Base-by-base conservation (phyloP, 495 filamentous ascomycete species). In the Penicillium robsamsonii region DNA sequence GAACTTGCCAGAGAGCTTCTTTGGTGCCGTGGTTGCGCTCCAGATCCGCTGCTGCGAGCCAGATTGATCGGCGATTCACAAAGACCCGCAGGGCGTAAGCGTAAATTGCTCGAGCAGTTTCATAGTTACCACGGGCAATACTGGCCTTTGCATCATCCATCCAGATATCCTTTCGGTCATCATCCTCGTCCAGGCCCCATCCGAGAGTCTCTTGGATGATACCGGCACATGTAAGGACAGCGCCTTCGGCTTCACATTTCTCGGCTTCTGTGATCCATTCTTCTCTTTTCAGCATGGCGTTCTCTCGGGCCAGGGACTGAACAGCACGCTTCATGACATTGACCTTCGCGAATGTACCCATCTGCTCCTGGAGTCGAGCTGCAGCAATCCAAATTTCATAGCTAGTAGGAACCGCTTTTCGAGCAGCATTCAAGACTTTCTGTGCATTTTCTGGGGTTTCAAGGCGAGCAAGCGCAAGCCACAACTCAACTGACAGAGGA, bases 381-480 rank as follows among this genome's bases (percentile, higher is more conserved):
- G 93, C 94, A 18, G 92, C 92, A 70, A 99, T 90, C 95, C 95
- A 99, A 53, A 99, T 87, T 63, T 96, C 91, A 66, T 92, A 83
- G 43, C 90, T 96, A 6, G 89, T 93, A 5, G 92, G 92, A 9
- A 96, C 84, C 27, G 93, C 91, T 74, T 95, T 93, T 47, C 95
- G 88, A 18, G 95, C 95, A 66, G 90, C 90, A 72, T 99, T 99
- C 52, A 99, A 79, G 31, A 99, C 91, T 63, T 89, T 87, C 63
- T 96, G 93, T 6, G 94, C 94, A 61, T 96, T 92, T 53, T 93
- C 89, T 0, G 91, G 86, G 0, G 84, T 88, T 70, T 96, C 93
- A 6, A 97, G 77, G 31, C 92, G 88, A 29, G 92, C 92, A 46
- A 97, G 81, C 2, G 91, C 92, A 31, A 99, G 79, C 94, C 94